Evolutionary conservation across 2,329 filamentous ascomycete species (phyloP).

Genomic region (Hymenoscyphus fructigenus): DNA sequence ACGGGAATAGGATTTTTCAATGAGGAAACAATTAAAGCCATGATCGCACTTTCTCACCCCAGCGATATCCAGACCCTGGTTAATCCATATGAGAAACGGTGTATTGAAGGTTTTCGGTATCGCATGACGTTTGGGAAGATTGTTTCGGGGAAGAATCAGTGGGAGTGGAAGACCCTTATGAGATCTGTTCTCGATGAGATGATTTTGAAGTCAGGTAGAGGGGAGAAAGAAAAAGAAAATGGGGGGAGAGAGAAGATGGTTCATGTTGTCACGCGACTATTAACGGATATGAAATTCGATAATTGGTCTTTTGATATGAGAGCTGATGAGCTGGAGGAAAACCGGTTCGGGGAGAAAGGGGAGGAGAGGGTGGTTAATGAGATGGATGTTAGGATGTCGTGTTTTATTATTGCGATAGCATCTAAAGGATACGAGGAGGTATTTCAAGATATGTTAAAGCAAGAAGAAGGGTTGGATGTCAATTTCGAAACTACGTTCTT

Average conservation of each 20-base stretch:
- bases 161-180: neutral
- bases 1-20: neutral
- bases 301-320: neutral
- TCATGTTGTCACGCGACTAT: neutral
- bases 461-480: neutral
- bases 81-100: neutral
- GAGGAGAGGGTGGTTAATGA: neutral
- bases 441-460: neutral
- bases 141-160: neutral
- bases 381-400: neutral
- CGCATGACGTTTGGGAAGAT: neutral
- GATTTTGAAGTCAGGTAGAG: neutral
- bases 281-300: neutral
- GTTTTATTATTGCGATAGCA: neutral
- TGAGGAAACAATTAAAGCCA: neutral
- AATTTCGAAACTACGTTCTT: neutral
- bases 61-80: neutral
- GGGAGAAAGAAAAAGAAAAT: neutral
- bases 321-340: neutral
- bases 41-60: neutral
- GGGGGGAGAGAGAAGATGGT: neutral
- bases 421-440: neutral
- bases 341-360: neutral
- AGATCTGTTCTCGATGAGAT: neutral
- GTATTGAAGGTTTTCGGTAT: neutral